A percentile compares a stretch with the other conserved stretches of the same genome.
These are phyloP conservation scores for Diddensiella caesifluorescens DNA, from an alignment of 805 yeast genomes.

Conservation along the genomic window DNA sequence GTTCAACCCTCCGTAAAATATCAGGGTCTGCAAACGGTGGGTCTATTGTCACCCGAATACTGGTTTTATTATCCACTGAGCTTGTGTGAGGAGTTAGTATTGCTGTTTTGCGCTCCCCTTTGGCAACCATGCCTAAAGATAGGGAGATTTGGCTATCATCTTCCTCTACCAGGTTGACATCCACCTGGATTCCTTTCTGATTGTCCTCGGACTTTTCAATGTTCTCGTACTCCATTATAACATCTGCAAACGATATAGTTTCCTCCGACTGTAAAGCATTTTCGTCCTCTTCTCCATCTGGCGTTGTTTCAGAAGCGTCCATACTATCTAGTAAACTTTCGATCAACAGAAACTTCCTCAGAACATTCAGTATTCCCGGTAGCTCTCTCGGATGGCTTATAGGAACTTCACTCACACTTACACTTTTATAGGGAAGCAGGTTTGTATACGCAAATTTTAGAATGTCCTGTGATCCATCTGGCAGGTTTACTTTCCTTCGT, in stretches of 20 bases:
- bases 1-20: no score
- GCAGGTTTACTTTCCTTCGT: slow-evolving; percentile 9
- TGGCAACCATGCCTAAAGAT: not conserved
- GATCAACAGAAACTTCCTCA: slow-evolving; percentile 15
- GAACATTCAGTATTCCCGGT: slow-evolving; percentile 21
- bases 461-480: slow-evolving; percentile 12
- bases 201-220: not conserved
- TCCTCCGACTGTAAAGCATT: slow-evolving; percentile 7
- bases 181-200: not conserved
- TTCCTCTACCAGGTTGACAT: not conserved
- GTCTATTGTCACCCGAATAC: not conserved
- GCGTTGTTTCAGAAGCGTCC: slow-evolving; percentile 1
- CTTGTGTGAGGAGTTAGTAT: not conserved
- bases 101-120: not conserved
- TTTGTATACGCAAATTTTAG: slow-evolving; percentile 24
- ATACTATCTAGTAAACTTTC: slow-evolving; percentile 5
- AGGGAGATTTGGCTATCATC: not conserved
- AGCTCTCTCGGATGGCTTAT: slow-evolving; percentile 27
- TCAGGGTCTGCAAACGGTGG: no score
- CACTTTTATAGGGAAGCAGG: slow-evolving; percentile 26
- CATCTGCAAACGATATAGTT: slow-evolving; percentile 20
- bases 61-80: not conserved
- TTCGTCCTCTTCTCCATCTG: slow-evolving; percentile 1
- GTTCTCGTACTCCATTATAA: slow-evolving; percentile 16
- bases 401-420: slow-evolving; percentile 26